phyloP scores from a whole-genome alignment of 768 basidiomycete genomes.

The Amanita thiersii region DNA sequence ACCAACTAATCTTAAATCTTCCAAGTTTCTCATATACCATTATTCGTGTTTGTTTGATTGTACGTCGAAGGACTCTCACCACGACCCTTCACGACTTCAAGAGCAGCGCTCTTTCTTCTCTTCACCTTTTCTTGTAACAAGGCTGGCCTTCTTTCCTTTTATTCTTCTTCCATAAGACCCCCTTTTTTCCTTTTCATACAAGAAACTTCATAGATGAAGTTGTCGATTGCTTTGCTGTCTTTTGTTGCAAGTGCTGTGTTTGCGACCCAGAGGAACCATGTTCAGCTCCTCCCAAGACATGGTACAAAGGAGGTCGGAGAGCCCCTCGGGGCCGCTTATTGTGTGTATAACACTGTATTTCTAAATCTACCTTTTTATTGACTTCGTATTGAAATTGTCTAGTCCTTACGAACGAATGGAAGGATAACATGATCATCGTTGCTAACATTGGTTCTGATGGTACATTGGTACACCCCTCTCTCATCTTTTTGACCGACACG shows the following conservation, averaged over 20 bases:
- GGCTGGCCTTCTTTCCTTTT: not conserved
- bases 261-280: not conserved
- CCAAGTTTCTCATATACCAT: too few relatives aligned
- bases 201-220: not conserved
- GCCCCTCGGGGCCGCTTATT: conserved; percentile 21
- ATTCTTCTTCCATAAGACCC: not conserved
- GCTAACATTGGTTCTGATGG: not conserved
- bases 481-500: too few relatives aligned
- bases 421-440: conserved; percentile 22
- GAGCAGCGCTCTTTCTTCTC: not conserved
- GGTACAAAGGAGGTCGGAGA: too few relatives aligned
- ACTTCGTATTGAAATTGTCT: too few relatives aligned
- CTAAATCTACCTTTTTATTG: conserved; percentile 1
- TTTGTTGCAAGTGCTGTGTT: not conserved
- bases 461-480: too few relatives aligned
- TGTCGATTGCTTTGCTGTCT: not conserved
- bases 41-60: too few relatives aligned
- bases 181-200: too few relatives aligned
- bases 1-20: too few relatives aligned
- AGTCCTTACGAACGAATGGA: conserved; percentile 45
- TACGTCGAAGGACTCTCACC: not conserved
- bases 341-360: conserved; percentile 10
- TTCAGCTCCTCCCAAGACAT: too few relatives aligned
- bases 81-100: not conserved
- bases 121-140: not conserved